Percentiles rank a stretch among this genome's conserved stretches.
phyloP scores from a whole-genome alignment of 306 rosid genomes.

The Cucumis melo region DNA sequence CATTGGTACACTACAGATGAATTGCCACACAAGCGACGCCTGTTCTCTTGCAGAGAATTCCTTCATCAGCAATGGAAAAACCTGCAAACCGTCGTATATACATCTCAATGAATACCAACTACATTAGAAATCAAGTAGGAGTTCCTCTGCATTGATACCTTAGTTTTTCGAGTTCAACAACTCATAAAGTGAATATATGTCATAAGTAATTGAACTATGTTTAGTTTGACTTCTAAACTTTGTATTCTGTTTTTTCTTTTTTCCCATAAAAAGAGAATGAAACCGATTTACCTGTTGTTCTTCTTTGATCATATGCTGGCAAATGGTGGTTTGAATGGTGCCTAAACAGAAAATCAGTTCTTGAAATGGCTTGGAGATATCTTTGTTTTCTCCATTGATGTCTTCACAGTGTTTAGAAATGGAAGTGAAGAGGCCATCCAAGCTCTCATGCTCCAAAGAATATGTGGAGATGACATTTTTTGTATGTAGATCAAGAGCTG shows the following conservation, averaged over 20 bases:
- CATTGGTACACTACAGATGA: constrained; percentile 74
- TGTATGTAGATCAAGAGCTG: constrained; percentile 49
- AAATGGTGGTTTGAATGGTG: constrained; percentile 39
- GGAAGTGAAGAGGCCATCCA: constrained; percentile 41
- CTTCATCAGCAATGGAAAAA: constrained; percentile 61
- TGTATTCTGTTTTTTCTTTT: no score
- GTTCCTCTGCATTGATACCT: not conserved
- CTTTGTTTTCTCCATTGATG: constrained; percentile 23
- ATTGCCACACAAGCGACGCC: constrained; percentile 81
- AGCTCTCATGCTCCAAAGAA: constrained; percentile 60
- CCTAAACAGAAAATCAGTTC: constrained; percentile 61
- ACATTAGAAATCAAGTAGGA: not conserved
- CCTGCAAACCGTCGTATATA: constrained; percentile 27
- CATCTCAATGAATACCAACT: not conserved
- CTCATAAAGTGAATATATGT: no score
- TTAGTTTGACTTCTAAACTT: no score
- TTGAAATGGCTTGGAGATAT: constrained; percentile 40
- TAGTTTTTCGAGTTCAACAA: not conserved
- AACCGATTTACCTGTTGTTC: constrained; percentile 57
- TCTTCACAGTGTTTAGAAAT: constrained; percentile 42
- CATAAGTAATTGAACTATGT: no score
- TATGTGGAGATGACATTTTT: constrained; percentile 59
- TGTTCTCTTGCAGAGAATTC: constrained; percentile 56
- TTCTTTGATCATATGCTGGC: constrained; percentile 81
- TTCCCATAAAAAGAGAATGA: not conserved